These are phyloP conservation scores for Didymellaceae sp. DNA, from an alignment of 2,329 filamentous ascomycete genomes.

Conservation along the genomic window DNA sequence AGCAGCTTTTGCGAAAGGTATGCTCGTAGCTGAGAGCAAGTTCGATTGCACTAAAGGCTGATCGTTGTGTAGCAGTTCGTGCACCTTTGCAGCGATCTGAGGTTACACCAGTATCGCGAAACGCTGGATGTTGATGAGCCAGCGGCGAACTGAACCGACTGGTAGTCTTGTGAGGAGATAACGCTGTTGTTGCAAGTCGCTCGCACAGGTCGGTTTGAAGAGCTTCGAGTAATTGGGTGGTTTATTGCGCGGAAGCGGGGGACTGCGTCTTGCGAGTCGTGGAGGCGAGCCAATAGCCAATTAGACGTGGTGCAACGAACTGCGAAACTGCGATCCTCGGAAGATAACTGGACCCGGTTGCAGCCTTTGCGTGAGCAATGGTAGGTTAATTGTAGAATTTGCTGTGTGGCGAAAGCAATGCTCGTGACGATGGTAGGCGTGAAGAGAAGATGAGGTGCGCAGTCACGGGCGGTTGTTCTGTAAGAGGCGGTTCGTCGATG, in stretches of 20 bases:
- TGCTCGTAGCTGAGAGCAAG: slow-evolving; percentile 4
- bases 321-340: slow-evolving; percentile 32
- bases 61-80: slow-evolving; percentile 9
- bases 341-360: slow-evolving; percentile 26
- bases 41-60: slow-evolving; percentile 4
- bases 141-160: slow-evolving; percentile 17
- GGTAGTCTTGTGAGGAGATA: slow-evolving; percentile 16
- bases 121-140: slow-evolving; percentile 3
- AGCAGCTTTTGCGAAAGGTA: slow-evolving; percentile 6
- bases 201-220: slow-evolving; percentile 33
- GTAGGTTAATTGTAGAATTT: slow-evolving; percentile 10
- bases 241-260: slow-evolving; percentile 43
- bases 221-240: slow-evolving; percentile 41
- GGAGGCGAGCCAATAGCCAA: slow-evolving; percentile 38
- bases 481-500: slow-evolving; percentile 35
- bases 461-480: slow-evolving; percentile 29
- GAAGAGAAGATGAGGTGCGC: slow-evolving; percentile 27
- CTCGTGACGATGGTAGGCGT: slow-evolving; percentile 27
- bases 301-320: slow-evolving; percentile 33
- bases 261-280: slow-evolving; percentile 45
- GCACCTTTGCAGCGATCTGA: slow-evolving; percentile 14
- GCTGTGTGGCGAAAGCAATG: slow-evolving; percentile 18
- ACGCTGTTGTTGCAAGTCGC: slow-evolving; percentile 26
- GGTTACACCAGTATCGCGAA: neutral
- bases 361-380: slow-evolving; percentile 24